Base-by-base conservation (phyloP, 495 filamentous ascomycete species). In the Aspergillus cristatus region DNA sequence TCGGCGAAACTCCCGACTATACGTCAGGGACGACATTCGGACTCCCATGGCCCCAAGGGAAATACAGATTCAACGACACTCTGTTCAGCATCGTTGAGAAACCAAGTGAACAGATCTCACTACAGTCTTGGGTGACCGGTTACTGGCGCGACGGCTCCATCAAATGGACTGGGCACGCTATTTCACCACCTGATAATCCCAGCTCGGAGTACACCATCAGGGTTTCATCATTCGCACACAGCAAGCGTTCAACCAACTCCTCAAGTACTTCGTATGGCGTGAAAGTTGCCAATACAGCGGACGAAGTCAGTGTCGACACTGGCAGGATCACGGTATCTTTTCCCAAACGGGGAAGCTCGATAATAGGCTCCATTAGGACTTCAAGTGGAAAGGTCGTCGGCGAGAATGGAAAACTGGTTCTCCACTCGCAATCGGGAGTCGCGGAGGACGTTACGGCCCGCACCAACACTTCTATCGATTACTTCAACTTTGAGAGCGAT, bases 101-200 rank as follows among this genome's bases (percentile, higher is more conserved):
- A 2, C 28, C 39, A 12, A 50, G n/a, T 2, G 26, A 43, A 17
- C 32, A 48, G 14, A 46, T 65, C 17, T 45, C 46, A 4, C 41
- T 68, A 6, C 55, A 67, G 37, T 64, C 63, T 2, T 67, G 66
- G 64, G 47, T 59, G 6, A 67, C 54, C 1, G 63, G 56, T 1
- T 61, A 61, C 36, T 70, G 67, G 67, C 52, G 55, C 7, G 67
- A 70, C 42, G 62, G 56, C 18, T 62, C 63, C 5, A 54, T 67
- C 29, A 70, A 70, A 52, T 70, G 67, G 67, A 65, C 62, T 2
- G 63, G 57, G 0, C 64, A 68, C 38, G 63, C 67, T 11, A 37
- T 70, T 18, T 45, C 53, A 7, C 18, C 38, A 18, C 38, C 46
- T 3, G 41, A 45, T 14, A 29, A 26, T 14, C 38, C 35, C 7